Evolutionary conservation across 305 asterid genomes (phyloP).

Genomic region (Fraxinus ornus): DNA sequence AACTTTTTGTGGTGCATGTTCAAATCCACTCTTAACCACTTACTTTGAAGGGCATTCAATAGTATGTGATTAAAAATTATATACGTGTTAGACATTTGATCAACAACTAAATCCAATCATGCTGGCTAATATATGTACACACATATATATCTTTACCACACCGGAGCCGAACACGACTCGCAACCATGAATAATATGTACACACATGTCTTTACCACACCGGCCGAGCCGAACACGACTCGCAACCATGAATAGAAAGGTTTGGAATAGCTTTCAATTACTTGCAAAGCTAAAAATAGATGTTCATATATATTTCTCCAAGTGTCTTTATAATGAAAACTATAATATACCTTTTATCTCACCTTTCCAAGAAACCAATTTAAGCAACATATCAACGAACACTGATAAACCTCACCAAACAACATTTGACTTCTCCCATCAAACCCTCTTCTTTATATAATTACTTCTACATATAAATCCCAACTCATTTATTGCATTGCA

Average conservation of each 20-base stretch:
- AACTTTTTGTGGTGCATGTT: neutral
- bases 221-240: neutral
- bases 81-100: neutral
- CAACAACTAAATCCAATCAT: too few relatives aligned
- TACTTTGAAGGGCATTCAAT: neutral
- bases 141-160: too few relatives aligned
- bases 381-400: conserved; percentile 58
- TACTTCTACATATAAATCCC: conserved; percentile 10
- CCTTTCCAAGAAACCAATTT: conserved; percentile 50
- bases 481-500: neutral
- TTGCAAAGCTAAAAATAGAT: conserved; percentile 29
- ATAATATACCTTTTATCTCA: conserved; percentile 47
- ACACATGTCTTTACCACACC: too few relatives aligned
- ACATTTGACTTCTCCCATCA: conserved; percentile 51
- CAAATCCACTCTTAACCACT: neutral
- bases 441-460: conserved; percentile 25
- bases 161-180: neutral
- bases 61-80: neutral
- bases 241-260: conserved; percentile 25
- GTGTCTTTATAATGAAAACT: conserved; percentile 56
- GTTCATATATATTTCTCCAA: conserved; percentile 17
- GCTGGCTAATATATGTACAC: too few relatives aligned
- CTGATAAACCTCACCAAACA: conserved; percentile 57
- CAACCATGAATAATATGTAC: neutral
- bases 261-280: conserved; percentile 47